These are phyloP conservation scores for Delitschia confertaspora DNA, from an alignment of 495 filamentous ascomycete species.

Conservation along the genomic window DNA sequence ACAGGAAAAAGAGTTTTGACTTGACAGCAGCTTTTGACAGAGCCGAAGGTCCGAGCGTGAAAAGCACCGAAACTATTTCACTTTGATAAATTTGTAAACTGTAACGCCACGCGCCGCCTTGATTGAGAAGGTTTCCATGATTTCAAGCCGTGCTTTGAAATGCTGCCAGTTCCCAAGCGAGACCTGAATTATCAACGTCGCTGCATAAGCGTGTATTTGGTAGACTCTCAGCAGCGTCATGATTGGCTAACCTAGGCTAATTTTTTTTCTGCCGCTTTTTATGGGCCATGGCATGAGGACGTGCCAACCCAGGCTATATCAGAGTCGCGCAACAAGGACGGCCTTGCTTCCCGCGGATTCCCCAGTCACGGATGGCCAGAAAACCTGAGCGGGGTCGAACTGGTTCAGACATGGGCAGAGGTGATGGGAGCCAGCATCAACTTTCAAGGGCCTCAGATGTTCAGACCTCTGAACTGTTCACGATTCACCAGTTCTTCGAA, in stretches of 20 bases:
- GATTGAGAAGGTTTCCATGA: conserved; percentile 1
- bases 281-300: conserved; percentile 13
- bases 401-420: conserved; percentile 2
- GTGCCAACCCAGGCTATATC: conserved; percentile 26
- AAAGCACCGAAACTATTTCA: not conserved
- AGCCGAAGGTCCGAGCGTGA: conserved; percentile 11
- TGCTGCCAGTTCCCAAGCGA: conserved; percentile 27
- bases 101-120: conserved; percentile 8
- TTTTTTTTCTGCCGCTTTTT: conserved; percentile 26
- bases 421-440: conserved; percentile 2
- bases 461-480: too few relatives aligned
- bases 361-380: conserved; percentile 2
- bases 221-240: conserved; percentile 4
- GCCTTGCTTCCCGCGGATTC: conserved; percentile 27
- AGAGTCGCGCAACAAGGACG: conserved; percentile 18
- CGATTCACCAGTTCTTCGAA: too few relatives aligned
- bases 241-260: conserved; percentile 19
- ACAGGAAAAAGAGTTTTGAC: conserved; percentile 3
- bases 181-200: conserved; percentile 21
- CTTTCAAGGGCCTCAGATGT: too few relatives aligned
- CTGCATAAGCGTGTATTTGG: conserved; percentile 29
- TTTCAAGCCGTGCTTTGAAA: conserved; percentile 23
- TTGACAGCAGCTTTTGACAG: conserved; percentile 3
- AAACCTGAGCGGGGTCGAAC: not conserved
- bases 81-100: conserved; percentile 5